Evolutionary conservation across 2,329 filamentous ascomycete species (phyloP).

Genomic region (Exserohilum rostratum): DNA sequence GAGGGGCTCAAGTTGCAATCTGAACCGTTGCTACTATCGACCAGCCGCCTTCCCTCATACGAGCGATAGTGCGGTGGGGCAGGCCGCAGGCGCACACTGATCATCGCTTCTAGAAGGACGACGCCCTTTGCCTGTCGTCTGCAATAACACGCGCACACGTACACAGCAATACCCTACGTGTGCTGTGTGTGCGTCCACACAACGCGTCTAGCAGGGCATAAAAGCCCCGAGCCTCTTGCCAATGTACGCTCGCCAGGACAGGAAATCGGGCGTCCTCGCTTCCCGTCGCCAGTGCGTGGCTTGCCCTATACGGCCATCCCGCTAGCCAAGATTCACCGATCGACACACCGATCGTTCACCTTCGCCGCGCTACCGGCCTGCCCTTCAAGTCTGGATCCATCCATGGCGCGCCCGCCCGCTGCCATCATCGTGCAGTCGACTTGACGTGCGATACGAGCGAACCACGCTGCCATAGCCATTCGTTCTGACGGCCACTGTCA

Average conservation of each 20-base stretch:
- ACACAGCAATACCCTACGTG: no score
- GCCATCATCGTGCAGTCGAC: neutral
- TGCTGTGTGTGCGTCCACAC: no score
- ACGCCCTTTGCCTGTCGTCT: neutral
- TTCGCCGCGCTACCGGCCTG: neutral
- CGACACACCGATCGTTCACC: conserved; percentile 5
- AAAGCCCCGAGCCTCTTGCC: no score
- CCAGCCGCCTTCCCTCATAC: conserved; percentile 14
- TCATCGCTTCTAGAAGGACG: conserved; percentile 18
- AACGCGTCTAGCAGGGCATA: neutral
- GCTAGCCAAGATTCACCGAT: neutral
- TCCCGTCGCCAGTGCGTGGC: neutral
- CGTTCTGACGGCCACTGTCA: neutral
- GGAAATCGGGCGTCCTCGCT: neutral
- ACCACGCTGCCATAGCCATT: neutral
- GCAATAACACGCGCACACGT: conserved; percentile 3
- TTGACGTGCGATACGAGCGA: neutral
- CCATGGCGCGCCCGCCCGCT: neutral
- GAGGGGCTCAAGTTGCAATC: conserved; percentile 15
- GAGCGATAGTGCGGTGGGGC: conserved; percentile 15
- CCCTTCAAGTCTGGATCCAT: neutral
- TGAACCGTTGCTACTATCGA: conserved; percentile 11
- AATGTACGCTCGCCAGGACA: neutral
- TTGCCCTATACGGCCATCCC: conserved; percentile 8
- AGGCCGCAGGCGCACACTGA: conserved; percentile 5